A percentile compares a stretch with the other conserved stretches of the same genome.
Conservation (phyloP, 2,329 filamentous ascomycete species). For the Exophiala mesophila region DNA sequence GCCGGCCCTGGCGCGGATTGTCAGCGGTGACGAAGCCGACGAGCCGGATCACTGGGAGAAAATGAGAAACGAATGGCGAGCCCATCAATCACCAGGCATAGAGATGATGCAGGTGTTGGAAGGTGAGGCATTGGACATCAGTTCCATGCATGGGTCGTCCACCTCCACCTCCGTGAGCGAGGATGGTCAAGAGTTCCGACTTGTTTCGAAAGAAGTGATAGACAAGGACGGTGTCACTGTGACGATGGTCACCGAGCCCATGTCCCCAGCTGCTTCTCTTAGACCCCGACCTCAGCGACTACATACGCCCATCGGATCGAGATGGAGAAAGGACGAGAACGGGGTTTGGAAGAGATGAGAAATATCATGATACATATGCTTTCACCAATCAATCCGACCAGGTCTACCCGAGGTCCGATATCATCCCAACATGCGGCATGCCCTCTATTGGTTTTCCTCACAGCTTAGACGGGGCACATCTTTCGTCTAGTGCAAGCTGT, state of each 20-base stretch:
- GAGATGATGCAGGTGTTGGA: slow-evolving; percentile 17
- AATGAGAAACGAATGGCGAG: slow-evolving; percentile 18
- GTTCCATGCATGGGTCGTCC: not conserved
- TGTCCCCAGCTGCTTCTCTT: not conserved
- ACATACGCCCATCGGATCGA: slow-evolving; percentile 15
- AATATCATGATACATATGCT: no score
- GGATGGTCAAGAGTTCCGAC: not conserved
- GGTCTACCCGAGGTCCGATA: no score
- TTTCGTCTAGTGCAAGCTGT: no score
- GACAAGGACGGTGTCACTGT: slow-evolving; percentile 7
- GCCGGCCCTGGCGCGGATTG: slow-evolving; percentile 18
- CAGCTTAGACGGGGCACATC: no score
- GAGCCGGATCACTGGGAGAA: slow-evolving; percentile 21
- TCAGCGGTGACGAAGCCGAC: slow-evolving; percentile 23
- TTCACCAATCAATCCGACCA: no score
- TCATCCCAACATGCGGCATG: no score
- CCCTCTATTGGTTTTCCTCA: no score
- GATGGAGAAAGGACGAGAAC: slow-evolving; percentile 18
- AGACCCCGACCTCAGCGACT: slow-evolving; percentile 7
- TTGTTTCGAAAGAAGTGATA: slow-evolving; percentile 3
- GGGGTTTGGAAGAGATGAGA: slow-evolving; percentile 23
- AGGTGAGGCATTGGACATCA: slow-evolving; percentile 6
- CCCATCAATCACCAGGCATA: slow-evolving; percentile 7
- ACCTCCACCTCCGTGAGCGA: slow-evolving; percentile 9
- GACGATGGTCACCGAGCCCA: not conserved